phyloP scores from a whole-genome alignment of 371 early-diverging fungal genomes.

The Syncephalis plumigaleata region DNA sequence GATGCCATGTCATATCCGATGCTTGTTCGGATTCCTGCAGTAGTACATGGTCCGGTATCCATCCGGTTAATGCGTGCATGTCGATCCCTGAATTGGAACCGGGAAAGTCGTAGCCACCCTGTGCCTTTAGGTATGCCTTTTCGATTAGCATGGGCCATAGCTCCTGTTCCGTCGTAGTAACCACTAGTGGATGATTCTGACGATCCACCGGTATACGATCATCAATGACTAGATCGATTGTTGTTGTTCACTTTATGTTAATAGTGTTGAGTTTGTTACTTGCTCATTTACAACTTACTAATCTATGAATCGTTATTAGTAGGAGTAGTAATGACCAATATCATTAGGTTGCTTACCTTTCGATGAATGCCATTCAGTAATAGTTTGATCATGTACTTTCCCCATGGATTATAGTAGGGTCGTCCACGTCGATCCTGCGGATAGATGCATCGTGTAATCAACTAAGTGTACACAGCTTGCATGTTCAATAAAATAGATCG shows the following conservation, averaged over 20 bases:
- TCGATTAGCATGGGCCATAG: slow-evolving; percentile 80
- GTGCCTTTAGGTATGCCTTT: slow-evolving; percentile 87
- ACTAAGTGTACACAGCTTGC: slow-evolving; percentile 12
- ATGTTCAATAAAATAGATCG: background rate
- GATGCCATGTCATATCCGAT: background rate
- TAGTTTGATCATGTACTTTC: slow-evolving; percentile 73
- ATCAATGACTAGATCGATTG: slow-evolving; percentile 54
- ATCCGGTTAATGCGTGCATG: slow-evolving; percentile 73
- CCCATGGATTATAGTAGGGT: slow-evolving; percentile 69
- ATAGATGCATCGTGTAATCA: slow-evolving; percentile 72
- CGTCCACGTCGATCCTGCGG: slow-evolving; percentile 55
- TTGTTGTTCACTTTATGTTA: background rate
- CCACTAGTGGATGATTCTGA: slow-evolving; percentile 68
- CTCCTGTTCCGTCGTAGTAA: slow-evolving; percentile 55
- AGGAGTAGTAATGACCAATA: background rate
- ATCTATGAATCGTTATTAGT: background rate
- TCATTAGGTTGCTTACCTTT: slow-evolving; percentile 36
- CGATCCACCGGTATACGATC: slow-evolving; percentile 63
- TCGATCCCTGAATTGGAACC: slow-evolving; percentile 88
- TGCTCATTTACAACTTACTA: background rate
- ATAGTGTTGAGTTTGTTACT: background rate
- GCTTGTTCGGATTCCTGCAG: slow-evolving; percentile 60
- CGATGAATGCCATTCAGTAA: slow-evolving; percentile 72
- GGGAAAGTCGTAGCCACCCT: slow-evolving; percentile 88
- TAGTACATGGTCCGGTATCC: slow-evolving; percentile 70